Percentiles rank a stretch among this genome's conserved stretches.
phyloP scores from a whole-genome alignment of 148 eudicot species.

The Heliosperma pusillum region DNA sequence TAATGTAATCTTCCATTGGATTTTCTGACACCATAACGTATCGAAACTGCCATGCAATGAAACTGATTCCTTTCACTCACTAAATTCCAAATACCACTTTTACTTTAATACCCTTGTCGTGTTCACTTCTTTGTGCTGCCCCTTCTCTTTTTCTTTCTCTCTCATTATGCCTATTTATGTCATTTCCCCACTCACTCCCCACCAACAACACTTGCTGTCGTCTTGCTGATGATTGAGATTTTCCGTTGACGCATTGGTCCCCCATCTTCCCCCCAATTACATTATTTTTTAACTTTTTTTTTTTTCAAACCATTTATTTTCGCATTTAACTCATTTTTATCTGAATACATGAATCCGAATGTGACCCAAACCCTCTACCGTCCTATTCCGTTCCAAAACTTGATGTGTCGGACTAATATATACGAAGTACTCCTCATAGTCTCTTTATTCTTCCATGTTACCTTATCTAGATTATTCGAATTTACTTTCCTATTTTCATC shows the following conservation, averaged over 20 bases:
- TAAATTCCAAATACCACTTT: slow-evolving; percentile 12
- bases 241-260: slow-evolving; percentile 38
- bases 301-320: not conserved
- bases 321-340: too few species aligned
- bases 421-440: too few species aligned
- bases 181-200: not conserved
- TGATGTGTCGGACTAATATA: too few species aligned
- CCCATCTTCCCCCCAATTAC: slow-evolving; percentile 15
- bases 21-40: slow-evolving; percentile 69
- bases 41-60: slow-evolving; percentile 39
- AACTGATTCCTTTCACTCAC: slow-evolving; percentile 2
- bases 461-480: too few species aligned
- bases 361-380: too few species aligned
- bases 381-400: too few species aligned
- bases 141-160: not conserved
- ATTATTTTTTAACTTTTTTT: not conserved
- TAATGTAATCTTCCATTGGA: slow-evolving; percentile 66
- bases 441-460: too few species aligned
- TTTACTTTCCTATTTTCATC: too few species aligned
- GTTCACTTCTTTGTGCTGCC: not conserved
- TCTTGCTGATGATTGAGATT: slow-evolving; percentile 39
- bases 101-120: slow-evolving; percentile 18
- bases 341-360: too few species aligned
- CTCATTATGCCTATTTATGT: slow-evolving; percentile 10
- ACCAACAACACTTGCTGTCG: slow-evolving; percentile 21